These are phyloP conservation scores for Zymoseptoria passerinii DNA, from an alignment of 2,329 filamentous ascomycete genomes.

Conservation along the genomic window DNA sequence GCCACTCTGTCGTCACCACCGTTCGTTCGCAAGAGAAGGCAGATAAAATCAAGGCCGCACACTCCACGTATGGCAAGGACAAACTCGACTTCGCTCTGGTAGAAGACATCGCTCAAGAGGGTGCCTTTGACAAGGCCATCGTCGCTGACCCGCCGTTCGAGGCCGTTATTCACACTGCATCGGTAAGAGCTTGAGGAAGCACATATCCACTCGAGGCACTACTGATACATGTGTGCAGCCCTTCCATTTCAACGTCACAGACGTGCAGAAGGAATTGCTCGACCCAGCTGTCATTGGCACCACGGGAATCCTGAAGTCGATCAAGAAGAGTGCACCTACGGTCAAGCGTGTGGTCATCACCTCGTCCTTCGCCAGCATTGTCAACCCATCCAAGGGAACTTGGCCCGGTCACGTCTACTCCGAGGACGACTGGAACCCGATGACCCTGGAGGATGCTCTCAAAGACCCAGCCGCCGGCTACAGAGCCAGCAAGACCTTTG, in stretches of 20 bases:
- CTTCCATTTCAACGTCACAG: conserved; percentile 65
- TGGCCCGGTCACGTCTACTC: conserved; percentile 43
- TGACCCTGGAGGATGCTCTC: conserved; percentile 41
- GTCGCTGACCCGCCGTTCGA: conserved; percentile 59
- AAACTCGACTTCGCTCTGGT: conserved; percentile 60
- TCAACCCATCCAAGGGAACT: conserved; percentile 47
- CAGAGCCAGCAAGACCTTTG: conserved; percentile 54
- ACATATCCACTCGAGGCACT: not conserved
- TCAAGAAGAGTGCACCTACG: conserved; percentile 51
- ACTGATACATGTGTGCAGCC: conserved; percentile 33
- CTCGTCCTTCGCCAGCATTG: conserved; percentile 59
- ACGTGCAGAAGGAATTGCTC: conserved; percentile 56
- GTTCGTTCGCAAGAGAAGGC: conserved; percentile 56
- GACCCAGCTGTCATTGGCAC: conserved; percentile 58
- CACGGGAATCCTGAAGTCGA: conserved; percentile 52
- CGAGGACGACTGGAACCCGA: conserved; percentile 50
- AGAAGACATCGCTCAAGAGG: conserved; percentile 60
- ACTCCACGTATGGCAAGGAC: conserved; percentile 44
- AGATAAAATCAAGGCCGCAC: conserved; percentile 49
- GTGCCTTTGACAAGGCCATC: conserved; percentile 57
- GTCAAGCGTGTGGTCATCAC: conserved; percentile 69
- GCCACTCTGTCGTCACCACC: conserved; percentile 55
- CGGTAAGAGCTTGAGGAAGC: conserved; percentile 19
- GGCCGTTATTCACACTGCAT: conserved; percentile 65
- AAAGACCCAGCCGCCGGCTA: conserved; percentile 38